A percentile compares a stretch with the other conserved stretches of the same genome.
These are phyloP conservation scores for Termitomyces sp. DNA, from an alignment of 768 basidiomycete genomes.

Conservation along the genomic window DNA sequence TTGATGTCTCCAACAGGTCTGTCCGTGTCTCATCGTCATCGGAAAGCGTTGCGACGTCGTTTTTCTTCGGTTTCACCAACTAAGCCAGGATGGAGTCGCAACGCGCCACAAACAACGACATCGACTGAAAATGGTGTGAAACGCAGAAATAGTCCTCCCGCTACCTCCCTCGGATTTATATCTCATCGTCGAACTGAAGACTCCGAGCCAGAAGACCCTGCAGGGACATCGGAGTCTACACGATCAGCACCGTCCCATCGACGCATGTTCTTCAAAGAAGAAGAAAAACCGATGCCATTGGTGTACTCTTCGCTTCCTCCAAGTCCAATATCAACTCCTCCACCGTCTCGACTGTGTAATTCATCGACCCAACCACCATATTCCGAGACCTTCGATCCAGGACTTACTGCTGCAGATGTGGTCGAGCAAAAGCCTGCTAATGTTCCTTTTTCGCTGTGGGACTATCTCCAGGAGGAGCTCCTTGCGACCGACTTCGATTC, in stretches of 20 bases:
- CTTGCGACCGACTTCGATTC: slow-evolving; percentile 92
- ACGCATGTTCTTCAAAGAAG: slow-evolving; percentile 13
- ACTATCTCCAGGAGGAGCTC: slow-evolving; percentile 84
- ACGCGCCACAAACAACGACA: slow-evolving; percentile 20
- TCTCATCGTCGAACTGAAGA: slow-evolving; percentile 21
- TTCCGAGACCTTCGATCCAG: slow-evolving; percentile 18
- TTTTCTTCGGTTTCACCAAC: slow-evolving; percentile 26
- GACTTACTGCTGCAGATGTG: slow-evolving; percentile 15
- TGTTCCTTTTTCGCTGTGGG: slow-evolving; percentile 80
- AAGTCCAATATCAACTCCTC: slow-evolving; percentile 57
- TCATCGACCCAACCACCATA: slow-evolving; percentile 21
- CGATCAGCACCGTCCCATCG: slow-evolving; percentile 12
- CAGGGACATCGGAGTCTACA: slow-evolving; percentile 4
- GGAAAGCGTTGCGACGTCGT: slow-evolving; percentile 23
- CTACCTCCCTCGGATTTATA: slow-evolving; percentile 14
- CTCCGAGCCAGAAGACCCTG: slow-evolving; percentile 20
- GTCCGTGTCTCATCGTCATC: slow-evolving; percentile 15
- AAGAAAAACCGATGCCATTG: slow-evolving; percentile 30
- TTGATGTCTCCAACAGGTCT: neutral
- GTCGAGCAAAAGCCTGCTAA: slow-evolving; percentile 16
- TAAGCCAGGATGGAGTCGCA: slow-evolving; percentile 17
- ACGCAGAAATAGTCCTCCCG: slow-evolving; percentile 21
- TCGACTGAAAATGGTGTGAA: slow-evolving; percentile 8
- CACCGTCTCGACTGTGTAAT: slow-evolving; percentile 26
- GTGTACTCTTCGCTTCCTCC: slow-evolving; percentile 72